Conservation (phyloP, 345 rosid species). For the Psidium guajava region DNA sequence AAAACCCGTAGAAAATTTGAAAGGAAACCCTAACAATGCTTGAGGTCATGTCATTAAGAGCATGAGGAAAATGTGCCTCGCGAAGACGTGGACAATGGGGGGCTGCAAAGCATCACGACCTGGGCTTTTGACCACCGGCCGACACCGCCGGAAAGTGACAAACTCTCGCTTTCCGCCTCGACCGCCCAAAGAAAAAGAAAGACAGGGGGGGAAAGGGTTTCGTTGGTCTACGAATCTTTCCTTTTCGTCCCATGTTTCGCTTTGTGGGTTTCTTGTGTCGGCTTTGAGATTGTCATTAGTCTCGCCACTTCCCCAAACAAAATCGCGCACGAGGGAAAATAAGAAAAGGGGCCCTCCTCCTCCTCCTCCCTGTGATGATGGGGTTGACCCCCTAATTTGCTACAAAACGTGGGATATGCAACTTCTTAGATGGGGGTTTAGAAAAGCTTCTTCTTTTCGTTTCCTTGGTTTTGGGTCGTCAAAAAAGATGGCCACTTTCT, state of each 20-base stretch:
- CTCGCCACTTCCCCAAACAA: not conserved
- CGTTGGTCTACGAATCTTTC: too few relatives aligned
- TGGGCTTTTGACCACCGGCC: constrained; percentile 4
- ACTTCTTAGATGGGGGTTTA: not conserved
- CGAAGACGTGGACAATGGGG: not conserved
- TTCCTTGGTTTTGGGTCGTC: not conserved
- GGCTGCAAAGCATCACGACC: not conserved
- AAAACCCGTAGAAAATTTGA: not conserved
- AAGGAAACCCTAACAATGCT: not conserved
- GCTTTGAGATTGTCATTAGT: not conserved
- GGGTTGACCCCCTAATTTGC: not conserved
- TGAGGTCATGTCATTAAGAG: not conserved
- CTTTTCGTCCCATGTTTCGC: not conserved
- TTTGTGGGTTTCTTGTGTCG: not conserved
- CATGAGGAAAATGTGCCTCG: not conserved
- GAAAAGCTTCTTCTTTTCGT: too few relatives aligned
- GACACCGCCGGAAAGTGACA: not conserved
- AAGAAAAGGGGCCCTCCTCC: not conserved
- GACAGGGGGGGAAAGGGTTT: too few relatives aligned
- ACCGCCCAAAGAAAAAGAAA: constrained; percentile 4
- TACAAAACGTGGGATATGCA: not conserved
- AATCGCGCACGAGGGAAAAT: not conserved
- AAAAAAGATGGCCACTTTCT: not conserved
- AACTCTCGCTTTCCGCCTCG: constrained; percentile 5
- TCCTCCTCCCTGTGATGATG: not conserved